Conservation (phyloP, 257 asterid genomes). For the Cordia subcordata region DNA sequence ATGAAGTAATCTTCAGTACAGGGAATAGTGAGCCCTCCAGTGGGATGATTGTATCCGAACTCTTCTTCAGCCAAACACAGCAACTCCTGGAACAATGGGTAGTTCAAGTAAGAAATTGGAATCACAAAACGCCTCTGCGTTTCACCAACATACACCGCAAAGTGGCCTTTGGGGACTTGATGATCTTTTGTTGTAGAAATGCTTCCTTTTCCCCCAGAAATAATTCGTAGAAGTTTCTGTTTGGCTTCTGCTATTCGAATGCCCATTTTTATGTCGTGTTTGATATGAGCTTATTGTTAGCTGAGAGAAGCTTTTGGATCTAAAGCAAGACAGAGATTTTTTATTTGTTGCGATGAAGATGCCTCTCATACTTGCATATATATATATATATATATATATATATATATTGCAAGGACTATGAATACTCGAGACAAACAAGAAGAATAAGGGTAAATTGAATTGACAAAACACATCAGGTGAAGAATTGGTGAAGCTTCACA, state of each 20-base stretch:
- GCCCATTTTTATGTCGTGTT: conserved; percentile 12
- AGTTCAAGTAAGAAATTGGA: conserved; percentile 33
- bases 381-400: too few relatives aligned
- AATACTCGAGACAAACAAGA: background rate
- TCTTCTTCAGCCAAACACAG: conserved; percentile 59
- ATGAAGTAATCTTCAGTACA: conserved; percentile 38
- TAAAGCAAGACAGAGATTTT: too few relatives aligned
- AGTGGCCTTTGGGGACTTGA: conserved; percentile 56
- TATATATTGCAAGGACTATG: too few relatives aligned
- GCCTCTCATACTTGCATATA: too few relatives aligned
- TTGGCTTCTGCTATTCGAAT: conserved; percentile 1
- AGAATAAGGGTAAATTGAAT: background rate
- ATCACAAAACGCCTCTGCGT: conserved; percentile 30
- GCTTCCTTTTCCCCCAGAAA: conserved; percentile 3
- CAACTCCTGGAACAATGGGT: conserved; percentile 57
- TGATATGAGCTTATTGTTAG: too few relatives aligned
- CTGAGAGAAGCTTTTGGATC: conserved; percentile 5
- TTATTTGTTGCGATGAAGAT: too few relatives aligned
- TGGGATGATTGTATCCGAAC: conserved; percentile 51
- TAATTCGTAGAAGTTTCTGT: background rate
- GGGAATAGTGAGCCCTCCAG: conserved; percentile 45
- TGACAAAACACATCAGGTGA: background rate
- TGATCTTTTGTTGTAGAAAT: background rate
- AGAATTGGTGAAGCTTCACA: background rate
- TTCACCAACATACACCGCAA: conserved; percentile 55